phyloP scores from a whole-genome alignment of 192 early-diverging fungal genomes.

The Umbelopsis isabellina region DNA sequence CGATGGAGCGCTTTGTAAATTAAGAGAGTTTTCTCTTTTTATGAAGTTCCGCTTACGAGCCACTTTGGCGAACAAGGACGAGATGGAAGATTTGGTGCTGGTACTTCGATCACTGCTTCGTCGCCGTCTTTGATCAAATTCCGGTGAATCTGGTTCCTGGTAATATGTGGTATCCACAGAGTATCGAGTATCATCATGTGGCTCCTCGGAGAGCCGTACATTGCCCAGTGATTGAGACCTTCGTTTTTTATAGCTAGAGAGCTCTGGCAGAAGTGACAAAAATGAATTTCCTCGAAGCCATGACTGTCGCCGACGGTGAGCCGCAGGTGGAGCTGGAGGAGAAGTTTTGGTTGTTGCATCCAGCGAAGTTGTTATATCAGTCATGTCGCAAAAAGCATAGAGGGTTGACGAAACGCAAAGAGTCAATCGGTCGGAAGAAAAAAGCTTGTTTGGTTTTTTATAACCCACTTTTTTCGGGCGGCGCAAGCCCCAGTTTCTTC shows the following conservation, averaged over 20 bases:
- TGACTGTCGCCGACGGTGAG: conserved; percentile 13
- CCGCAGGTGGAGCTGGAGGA: background rate
- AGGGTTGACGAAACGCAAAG: background rate
- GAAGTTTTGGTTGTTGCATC: background rate
- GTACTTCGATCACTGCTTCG: conserved; percentile 18
- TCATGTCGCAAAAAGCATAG: conserved; percentile 1
- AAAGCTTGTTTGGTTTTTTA: conserved; percentile 21
- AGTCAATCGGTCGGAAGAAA: background rate
- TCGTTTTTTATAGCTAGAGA: background rate
- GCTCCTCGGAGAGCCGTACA: background rate
- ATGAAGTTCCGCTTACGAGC: background rate
- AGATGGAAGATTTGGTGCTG: background rate
- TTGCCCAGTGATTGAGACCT: conserved; percentile 7
- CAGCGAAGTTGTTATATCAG: conserved; percentile 11
- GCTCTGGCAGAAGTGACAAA: background rate
- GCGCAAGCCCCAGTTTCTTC: too few relatives aligned
- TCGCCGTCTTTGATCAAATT: background rate
- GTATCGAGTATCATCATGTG: background rate
- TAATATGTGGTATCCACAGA: background rate
- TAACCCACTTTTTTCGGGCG: too few relatives aligned
- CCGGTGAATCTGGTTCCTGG: background rate
- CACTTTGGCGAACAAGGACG: conserved; percentile 9
- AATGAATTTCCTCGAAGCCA: conserved; percentile 20
- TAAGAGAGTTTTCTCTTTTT: conserved; percentile 1
- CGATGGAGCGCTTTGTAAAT: background rate